Percentiles rank a stretch among this genome's conserved stretches.
phyloP scores from a whole-genome alignment of 2,329 filamentous ascomycete species.

The Bipolaris sorokiniana region DNA sequence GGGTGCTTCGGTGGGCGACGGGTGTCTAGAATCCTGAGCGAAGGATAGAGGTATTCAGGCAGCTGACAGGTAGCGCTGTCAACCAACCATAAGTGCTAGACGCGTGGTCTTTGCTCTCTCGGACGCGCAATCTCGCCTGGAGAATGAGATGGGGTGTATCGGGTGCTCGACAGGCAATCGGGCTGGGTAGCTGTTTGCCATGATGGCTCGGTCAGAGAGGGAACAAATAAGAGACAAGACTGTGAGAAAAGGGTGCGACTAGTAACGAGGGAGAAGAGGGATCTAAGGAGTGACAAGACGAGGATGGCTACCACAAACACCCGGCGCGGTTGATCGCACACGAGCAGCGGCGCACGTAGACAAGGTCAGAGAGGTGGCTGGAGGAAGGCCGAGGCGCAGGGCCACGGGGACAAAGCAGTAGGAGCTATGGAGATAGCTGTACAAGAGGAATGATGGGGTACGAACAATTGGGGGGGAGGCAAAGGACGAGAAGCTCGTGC shows the following conservation, averaged over 20 bases:
- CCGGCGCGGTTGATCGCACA: slow-evolving; percentile 42
- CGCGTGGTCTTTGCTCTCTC: slow-evolving; percentile 22
- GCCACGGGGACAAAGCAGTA: slow-evolving; percentile 41
- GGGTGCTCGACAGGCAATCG: slow-evolving; percentile 40
- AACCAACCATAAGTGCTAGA: slow-evolving; percentile 27
- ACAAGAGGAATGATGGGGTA: slow-evolving; percentile 34
- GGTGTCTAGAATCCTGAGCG: slow-evolving; percentile 4
- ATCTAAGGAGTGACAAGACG: slow-evolving; percentile 35
- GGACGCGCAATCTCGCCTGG: slow-evolving; percentile 30
- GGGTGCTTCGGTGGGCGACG: neutral
- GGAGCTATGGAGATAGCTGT: slow-evolving; percentile 42
- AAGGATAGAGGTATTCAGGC: slow-evolving; percentile 20
- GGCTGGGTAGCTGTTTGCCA: slow-evolving; percentile 50
- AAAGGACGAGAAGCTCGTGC: slow-evolving; percentile 41
- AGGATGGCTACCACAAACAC: slow-evolving; percentile 20
- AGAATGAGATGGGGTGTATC: slow-evolving; percentile 31
- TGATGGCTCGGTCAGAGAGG: slow-evolving; percentile 50
- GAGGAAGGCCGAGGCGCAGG: slow-evolving; percentile 38
- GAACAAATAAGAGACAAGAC: slow-evolving; percentile 44
- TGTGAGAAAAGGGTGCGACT: slow-evolving; percentile 33
- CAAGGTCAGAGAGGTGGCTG: slow-evolving; percentile 40
- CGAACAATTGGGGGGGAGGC: slow-evolving; percentile 36
- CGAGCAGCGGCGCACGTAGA: slow-evolving; percentile 40
- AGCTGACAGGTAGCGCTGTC: slow-evolving; percentile 18
- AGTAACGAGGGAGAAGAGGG: slow-evolving; percentile 33